Evolutionary conservation across 2,329 filamentous ascomycete species (phyloP).

Genomic region (Epichloe amarillans): DNA sequence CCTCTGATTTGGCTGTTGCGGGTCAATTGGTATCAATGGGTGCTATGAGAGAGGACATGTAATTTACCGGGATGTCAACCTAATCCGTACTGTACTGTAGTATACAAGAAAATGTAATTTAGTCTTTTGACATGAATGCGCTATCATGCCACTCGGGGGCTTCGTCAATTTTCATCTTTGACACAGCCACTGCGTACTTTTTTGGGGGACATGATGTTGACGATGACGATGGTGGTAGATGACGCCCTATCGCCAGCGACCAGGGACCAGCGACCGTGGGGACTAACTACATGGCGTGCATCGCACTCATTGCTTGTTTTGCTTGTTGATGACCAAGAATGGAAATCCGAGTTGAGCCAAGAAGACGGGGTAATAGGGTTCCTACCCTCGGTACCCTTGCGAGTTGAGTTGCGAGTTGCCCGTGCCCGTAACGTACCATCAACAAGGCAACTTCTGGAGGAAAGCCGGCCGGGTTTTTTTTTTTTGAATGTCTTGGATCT

Average conservation of each 20-base stretch:
- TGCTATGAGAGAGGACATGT: constrained; percentile 1
- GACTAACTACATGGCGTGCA: too few relatives aligned
- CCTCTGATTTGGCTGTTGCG: not conserved
- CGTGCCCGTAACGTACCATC: too few relatives aligned
- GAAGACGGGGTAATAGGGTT: too few relatives aligned
- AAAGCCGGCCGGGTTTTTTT: not conserved
- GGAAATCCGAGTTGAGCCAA: too few relatives aligned
- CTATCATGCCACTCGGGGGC: not conserved
- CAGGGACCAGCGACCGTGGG: too few relatives aligned
- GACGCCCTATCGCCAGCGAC: too few relatives aligned
- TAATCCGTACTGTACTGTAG: constrained; percentile 4
- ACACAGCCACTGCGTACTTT: not conserved
- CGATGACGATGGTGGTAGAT: too few relatives aligned
- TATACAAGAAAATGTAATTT: constrained; percentile 5
- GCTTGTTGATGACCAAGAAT: too few relatives aligned
- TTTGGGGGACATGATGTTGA: too few relatives aligned
- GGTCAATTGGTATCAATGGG: not conserved
- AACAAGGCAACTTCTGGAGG: not conserved
- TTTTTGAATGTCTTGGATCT: not conserved
- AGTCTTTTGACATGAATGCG: not conserved
- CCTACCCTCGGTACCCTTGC: not conserved
- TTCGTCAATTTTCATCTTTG: not conserved
- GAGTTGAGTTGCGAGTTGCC: not conserved
- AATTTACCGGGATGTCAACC: constrained; percentile 3
- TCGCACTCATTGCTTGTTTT: too few relatives aligned